Evolutionary conservation across 805 yeast species (phyloP).

Genomic region (Metschnikowia orientalis): DNA sequence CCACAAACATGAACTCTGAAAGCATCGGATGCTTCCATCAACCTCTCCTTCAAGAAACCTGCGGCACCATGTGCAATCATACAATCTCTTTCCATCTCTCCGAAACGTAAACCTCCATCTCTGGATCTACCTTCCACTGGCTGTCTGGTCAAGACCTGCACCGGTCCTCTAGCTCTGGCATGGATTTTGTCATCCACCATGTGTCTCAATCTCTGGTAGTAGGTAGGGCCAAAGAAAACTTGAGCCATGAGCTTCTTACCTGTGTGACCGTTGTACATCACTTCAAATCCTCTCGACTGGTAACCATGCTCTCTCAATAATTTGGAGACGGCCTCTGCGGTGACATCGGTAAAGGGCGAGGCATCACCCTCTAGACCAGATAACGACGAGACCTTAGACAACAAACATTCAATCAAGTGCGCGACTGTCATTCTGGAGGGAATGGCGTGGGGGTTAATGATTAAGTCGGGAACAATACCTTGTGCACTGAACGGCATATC

Average conservation of each 20-base stretch:
- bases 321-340: constrained; percentile 94
- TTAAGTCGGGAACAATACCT: constrained; percentile 95
- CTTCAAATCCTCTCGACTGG: constrained; percentile 97
- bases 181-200: constrained; percentile 99
- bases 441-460: constrained; percentile 98
- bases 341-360: constrained; percentile 96
- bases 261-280: constrained; percentile 98
- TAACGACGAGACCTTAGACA: constrained; percentile 90
- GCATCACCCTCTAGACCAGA: constrained; percentile 99
- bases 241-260: constrained; percentile 98
- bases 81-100: constrained; percentile 99
- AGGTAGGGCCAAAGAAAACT: constrained; percentile 98
- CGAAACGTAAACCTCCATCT: constrained; percentile 98
- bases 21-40: constrained; percentile 99
- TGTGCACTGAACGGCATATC: constrained; percentile 97
- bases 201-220: constrained; percentile 96
- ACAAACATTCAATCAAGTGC: constrained; percentile 95
- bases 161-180: constrained; percentile 99
- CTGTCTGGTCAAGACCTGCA: constrained; percentile 94
- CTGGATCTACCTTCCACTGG: constrained; percentile 99
- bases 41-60: constrained; percentile 92
- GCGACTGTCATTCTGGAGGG: constrained; percentile 99
- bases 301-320: constrained; percentile 92
- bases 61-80: constrained; percentile 99
- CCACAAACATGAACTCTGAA: constrained; percentile 98